Base-by-base conservation (phyloP, 2,329 filamentous ascomycete species). In the Sarocladium brachiariae region DNA sequence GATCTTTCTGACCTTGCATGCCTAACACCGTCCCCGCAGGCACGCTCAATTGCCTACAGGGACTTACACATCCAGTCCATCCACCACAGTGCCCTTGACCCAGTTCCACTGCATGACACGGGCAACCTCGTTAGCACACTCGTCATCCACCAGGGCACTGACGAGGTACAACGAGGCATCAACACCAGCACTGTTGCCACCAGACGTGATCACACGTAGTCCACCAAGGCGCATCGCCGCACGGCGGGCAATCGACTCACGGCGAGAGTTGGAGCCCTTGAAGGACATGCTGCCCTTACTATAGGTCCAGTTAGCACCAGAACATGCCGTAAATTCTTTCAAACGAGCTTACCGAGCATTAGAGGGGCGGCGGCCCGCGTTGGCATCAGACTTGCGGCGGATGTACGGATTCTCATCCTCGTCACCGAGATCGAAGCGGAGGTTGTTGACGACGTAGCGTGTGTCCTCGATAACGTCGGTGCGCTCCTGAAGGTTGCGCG, bases 381-480 rank as follows among this genome's bases (percentile, higher is more conserved):
- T 84, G 53, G 81, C 73, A 58, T 87, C 84, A 52, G 81, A 80
- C 76, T 86, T 87, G 73, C 80, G 83, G 61, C 87, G 78, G 65
- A 93, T 84, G 70, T 92, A 92, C 27, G 87, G 87, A 68, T 89
- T 92, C 68, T 90, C 84, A 55, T 91, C 86, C 62, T 87, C 81
- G 62, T 91, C 82, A 54, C 86, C 85, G 58, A 93, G 74, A 60
- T 93, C 88, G 66, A 92, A 95, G 59, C 89, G 86, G 53, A 90
- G 83, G 70, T 95, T 93, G 76, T 95, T 95, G 66, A 95, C 89
- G 18, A 95, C 88, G 64, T 93, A 95, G 62, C 88, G 80, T 62
- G 78, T 77, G 56, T 88, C 84, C 63, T 93, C 87, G 62, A 92
- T 78, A 56, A 93, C 86, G 62, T 93, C 87, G 60, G 87, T 89